Evolutionary conservation across 495 filamentous ascomycete species (phyloP).

Genomic region (Evernia prunastri): DNA sequence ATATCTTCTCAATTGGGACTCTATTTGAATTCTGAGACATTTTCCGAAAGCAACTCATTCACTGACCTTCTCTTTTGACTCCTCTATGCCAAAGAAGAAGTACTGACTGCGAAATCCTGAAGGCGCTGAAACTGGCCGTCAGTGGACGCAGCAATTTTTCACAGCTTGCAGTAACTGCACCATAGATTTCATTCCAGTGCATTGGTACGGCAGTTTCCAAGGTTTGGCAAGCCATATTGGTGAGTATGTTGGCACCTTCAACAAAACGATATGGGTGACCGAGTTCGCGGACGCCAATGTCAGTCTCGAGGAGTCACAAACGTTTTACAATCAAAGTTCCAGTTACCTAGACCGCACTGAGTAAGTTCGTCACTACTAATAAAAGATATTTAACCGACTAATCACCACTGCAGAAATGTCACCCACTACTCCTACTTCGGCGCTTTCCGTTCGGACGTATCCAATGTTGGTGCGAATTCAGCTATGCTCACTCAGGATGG

Average conservation of each 20-base stretch:
- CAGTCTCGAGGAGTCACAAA: conserved; percentile 47
- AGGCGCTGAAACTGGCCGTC: conserved; percentile 44
- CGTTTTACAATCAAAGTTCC: conserved; percentile 24
- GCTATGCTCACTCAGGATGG: conserved; percentile 40
- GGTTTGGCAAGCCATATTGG: conserved; percentile 67
- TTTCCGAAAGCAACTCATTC: too few relatives aligned
- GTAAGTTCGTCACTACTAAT: conserved; percentile 8
- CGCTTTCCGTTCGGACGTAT: conserved; percentile 56
- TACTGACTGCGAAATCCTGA: too few relatives aligned
- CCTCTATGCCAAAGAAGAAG: too few relatives aligned
- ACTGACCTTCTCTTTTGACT: too few relatives aligned
- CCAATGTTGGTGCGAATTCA: conserved; percentile 49
- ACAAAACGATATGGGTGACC: conserved; percentile 63
- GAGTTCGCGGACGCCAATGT: conserved; percentile 54
- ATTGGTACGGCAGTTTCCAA: conserved; percentile 74
- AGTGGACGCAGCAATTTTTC: conserved; percentile 60
- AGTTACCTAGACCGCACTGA: conserved; percentile 22
- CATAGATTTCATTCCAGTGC: conserved; percentile 65
- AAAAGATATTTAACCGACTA: conserved; percentile 23
- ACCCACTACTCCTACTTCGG: conserved; percentile 76
- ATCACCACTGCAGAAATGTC: conserved; percentile 41
- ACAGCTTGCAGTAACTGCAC: conserved; percentile 49
- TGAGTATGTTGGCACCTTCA: conserved; percentile 45
- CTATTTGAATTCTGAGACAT: too few relatives aligned
- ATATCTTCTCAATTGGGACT: too few relatives aligned